Percentiles rank a stretch among this genome's conserved stretches.
These are phyloP conservation scores for Fistulifera pelliculosa DNA, from an alignment of 108 stramenopile genomes.

Conservation along the genomic window DNA sequence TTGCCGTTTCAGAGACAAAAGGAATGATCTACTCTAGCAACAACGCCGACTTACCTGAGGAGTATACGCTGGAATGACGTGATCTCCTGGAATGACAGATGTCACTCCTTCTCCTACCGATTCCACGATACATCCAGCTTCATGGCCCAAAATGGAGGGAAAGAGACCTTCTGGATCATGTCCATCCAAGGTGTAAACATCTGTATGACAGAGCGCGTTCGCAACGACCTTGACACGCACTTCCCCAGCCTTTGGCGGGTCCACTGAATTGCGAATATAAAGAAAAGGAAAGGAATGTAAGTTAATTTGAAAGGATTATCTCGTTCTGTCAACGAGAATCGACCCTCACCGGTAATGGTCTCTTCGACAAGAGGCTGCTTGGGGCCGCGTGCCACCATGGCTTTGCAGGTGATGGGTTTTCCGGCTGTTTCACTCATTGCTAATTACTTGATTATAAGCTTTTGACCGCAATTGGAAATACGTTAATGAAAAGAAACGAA, in stretches of 20 bases:
- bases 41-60: neutral
- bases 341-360: conserved; percentile 67
- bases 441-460: too few relatives aligned
- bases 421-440: conserved; percentile 37
- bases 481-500: neutral
- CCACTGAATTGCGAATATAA: conserved; percentile 39
- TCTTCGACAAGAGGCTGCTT: conserved; percentile 69
- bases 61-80: conserved; percentile 45
- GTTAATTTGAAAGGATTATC: too few relatives aligned
- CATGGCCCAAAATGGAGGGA: conserved; percentile 82
- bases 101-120: conserved; percentile 86
- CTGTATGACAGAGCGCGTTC: conserved; percentile 93
- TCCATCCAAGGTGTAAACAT: conserved; percentile 85
- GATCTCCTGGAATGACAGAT: conserved; percentile 72
- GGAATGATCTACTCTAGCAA: conserved; percentile 51
- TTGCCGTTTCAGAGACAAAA: conserved; percentile 14
- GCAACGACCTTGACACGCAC: conserved; percentile 83
- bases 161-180: conserved; percentile 87
- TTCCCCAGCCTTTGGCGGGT: conserved; percentile 72
- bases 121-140: conserved; percentile 82
- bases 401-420: conserved; percentile 78
- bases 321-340: too few relatives aligned
- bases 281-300: too few relatives aligned
- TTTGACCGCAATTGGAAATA: neutral
- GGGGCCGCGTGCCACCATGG: conserved; percentile 77